A percentile compares a stretch with the other conserved stretches of the same genome.
Conservation (phyloP, 768 basidiomycete genomes). For the Podaxis carcinomalis region DNA sequence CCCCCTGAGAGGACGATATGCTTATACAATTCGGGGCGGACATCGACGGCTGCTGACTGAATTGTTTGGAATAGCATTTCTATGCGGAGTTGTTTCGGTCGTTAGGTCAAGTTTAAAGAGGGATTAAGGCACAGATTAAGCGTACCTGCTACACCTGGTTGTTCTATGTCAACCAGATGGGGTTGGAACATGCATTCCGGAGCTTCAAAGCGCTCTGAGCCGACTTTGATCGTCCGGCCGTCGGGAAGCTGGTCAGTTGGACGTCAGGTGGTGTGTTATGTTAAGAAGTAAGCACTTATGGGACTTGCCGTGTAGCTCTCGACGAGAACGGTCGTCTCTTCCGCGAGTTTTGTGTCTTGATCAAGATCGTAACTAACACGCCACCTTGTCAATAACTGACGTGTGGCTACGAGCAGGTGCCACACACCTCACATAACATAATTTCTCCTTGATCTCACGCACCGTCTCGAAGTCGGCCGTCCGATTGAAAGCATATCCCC, state of each 20-base stretch:
- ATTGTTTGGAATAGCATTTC: constrained; percentile 98
- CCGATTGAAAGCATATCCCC: constrained; percentile 99
- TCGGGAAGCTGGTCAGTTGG: constrained; percentile 69
- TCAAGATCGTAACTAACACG: constrained; percentile 86
- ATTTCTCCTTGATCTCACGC: constrained; percentile 96
- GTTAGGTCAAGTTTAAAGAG: not conserved
- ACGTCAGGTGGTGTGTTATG: not conserved
- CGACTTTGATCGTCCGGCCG: constrained; percentile 94
- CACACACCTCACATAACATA: constrained; percentile 90
- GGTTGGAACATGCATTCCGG: constrained; percentile 99
- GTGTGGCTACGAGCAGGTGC: not conserved
- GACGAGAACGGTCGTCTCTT: constrained; percentile 94
- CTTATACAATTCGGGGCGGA: constrained; percentile 90
- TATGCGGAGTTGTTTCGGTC: constrained; percentile 19
- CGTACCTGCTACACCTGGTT: constrained; percentile 90
- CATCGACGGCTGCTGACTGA: constrained; percentile 85
- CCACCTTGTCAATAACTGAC: constrained; percentile 48
- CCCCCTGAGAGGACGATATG: constrained; percentile 98
- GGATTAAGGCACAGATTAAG: constrained; percentile 3
- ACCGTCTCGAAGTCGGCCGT: constrained; percentile 99
- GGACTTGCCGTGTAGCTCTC: constrained; percentile 87
- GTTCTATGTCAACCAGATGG: constrained; percentile 94
- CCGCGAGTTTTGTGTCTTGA: constrained; percentile 85
- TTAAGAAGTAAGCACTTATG: not conserved
- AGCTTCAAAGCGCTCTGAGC: constrained; percentile 97